phyloP scores from a whole-genome alignment of 2,329 filamentous ascomycete genomes.

The Diaporthe humulicola region DNA sequence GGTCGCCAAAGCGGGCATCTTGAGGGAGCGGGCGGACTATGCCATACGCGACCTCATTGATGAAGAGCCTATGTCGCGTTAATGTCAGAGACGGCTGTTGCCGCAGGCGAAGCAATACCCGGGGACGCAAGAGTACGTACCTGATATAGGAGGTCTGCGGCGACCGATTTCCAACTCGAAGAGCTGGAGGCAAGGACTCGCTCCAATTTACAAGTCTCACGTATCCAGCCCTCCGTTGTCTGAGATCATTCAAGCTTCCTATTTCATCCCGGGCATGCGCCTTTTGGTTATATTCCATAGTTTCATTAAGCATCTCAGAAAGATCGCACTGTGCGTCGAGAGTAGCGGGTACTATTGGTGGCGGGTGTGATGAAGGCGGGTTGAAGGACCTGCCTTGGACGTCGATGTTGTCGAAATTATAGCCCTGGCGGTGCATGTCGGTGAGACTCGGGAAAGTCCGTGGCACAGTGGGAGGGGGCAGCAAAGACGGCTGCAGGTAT shows the following conservation, averaged over 20 bases:
- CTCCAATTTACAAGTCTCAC: background rate
- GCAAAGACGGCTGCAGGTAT: conserved; percentile 4
- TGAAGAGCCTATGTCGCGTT: background rate
- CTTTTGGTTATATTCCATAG: background rate
- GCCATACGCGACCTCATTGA: conserved; percentile 16
- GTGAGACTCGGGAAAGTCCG: background rate
- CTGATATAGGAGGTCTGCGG: conserved; percentile 9
- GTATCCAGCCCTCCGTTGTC: background rate
- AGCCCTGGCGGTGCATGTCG: background rate
- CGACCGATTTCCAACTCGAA: background rate
- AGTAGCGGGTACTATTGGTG: background rate
- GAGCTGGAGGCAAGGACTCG: background rate
- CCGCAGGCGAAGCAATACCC: background rate
- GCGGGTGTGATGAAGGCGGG: background rate
- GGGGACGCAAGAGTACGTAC: background rate
- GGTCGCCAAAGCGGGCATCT: background rate
- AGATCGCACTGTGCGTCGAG: background rate
- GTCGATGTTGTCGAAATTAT: background rate
- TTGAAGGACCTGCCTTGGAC: background rate
- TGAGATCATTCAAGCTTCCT: background rate
- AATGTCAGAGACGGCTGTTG: background rate
- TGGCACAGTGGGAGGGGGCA: background rate
- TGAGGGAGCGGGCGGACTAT: conserved; percentile 10
- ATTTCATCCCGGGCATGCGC: background rate
- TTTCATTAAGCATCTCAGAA: background rate